A percentile compares a stretch with the other conserved stretches of the same genome.
Evolutionary conservation across 139 green algal species (phyloP).

Genomic region (Volvox reticuliferus): DNA sequence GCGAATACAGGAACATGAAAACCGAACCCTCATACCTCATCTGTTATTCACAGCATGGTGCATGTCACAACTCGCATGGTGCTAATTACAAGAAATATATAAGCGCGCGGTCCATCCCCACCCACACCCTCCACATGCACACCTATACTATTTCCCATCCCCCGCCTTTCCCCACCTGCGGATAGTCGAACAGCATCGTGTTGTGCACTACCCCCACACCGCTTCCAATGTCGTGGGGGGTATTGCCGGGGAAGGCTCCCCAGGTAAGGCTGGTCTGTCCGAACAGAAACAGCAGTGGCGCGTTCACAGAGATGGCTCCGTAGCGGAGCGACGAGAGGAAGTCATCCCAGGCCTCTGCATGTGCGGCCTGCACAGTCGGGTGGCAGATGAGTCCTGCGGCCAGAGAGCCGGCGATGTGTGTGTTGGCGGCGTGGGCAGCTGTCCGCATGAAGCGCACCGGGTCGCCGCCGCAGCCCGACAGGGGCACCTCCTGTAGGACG

Average conservation of each 20-base stretch:
- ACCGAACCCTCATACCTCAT: too few species aligned
- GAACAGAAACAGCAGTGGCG: conserved; percentile 67
- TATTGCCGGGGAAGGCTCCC: conserved; percentile 78
- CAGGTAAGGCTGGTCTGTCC: conserved; percentile 69
- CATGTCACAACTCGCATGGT: too few species aligned
- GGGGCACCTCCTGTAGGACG: conserved; percentile 67
- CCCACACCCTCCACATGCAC: background rate
- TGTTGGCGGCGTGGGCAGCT: conserved; percentile 77
- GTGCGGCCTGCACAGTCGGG: background rate
- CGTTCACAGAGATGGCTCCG: conserved; percentile 82
- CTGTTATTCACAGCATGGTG: too few species aligned
- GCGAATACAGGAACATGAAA: too few species aligned
- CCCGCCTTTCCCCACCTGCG: conserved; percentile 1
- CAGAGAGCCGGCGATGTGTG: conserved; percentile 79
- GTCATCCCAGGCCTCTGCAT: conserved; percentile 59
- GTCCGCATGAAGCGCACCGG: conserved; percentile 66
- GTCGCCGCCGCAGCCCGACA: conserved; percentile 61
- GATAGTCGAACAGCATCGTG: conserved; percentile 82
- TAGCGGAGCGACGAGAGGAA: conserved; percentile 79
- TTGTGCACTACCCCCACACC: conserved; percentile 89
- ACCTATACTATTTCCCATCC: background rate
- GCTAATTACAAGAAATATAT: too few species aligned
- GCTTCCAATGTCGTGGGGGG: conserved; percentile 70
- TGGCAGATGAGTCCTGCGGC: conserved; percentile 51
- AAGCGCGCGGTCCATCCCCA: background rate